These are phyloP conservation scores for Penicillium sclerotigenum DNA, from an alignment of 2,329 filamentous ascomycete species.

Conservation along the genomic window DNA sequence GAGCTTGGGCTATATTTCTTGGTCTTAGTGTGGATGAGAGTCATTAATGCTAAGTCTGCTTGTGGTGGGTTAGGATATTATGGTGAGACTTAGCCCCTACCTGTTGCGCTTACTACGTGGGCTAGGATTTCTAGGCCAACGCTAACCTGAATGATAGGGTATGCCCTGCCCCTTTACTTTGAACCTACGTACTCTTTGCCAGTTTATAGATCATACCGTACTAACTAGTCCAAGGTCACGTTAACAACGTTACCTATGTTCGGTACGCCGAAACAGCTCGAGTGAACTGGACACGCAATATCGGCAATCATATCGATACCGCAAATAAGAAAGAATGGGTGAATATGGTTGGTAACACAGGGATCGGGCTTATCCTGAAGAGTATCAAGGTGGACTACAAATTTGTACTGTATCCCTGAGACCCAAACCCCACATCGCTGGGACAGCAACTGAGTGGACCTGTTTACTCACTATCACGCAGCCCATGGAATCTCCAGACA, in stretches of 20 bases:
- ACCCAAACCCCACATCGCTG: not conserved
- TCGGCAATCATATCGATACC: slow-evolving; percentile 62
- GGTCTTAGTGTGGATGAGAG: not conserved
- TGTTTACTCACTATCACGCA: slow-evolving; percentile 32
- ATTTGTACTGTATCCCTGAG: slow-evolving; percentile 55
- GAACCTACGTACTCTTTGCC: not conserved
- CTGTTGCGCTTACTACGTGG: not conserved
- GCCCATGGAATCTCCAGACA: slow-evolving; percentile 82
- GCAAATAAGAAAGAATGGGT: slow-evolving; percentile 62
- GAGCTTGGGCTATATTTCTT: slow-evolving; percentile 11
- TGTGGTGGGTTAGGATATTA: slow-evolving; percentile 39
- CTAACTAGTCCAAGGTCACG: slow-evolving; percentile 58
- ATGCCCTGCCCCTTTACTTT: slow-evolving; percentile 8
- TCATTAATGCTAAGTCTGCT: slow-evolving; percentile 11
- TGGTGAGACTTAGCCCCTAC: slow-evolving; percentile 37
- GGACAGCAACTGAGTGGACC: not conserved
- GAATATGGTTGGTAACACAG: slow-evolving; percentile 63
- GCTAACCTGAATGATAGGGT: slow-evolving; percentile 26
- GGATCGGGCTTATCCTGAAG: slow-evolving; percentile 71
- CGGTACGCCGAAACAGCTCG: slow-evolving; percentile 79
- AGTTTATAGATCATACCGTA: not conserved
- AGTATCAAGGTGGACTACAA: slow-evolving; percentile 83
- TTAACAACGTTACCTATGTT: slow-evolving; percentile 83
- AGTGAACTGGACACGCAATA: slow-evolving; percentile 73
- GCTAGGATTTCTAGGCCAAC: not conserved